Conservation (phyloP, 23 red algal genomes). For the Gracilaria domingensis region DNA sequence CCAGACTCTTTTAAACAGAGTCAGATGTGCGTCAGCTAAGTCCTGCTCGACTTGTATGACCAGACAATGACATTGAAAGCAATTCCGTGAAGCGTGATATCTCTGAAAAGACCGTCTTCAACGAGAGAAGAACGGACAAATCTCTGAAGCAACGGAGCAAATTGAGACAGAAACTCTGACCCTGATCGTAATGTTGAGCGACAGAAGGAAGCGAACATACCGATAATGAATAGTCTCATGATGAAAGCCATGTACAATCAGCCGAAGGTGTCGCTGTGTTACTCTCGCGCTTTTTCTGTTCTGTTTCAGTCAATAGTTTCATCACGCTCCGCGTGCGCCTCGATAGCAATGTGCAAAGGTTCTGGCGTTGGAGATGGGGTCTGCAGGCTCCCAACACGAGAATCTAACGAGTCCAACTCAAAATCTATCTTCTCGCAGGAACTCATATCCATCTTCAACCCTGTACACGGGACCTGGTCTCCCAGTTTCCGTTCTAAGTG, state of each 20-base stretch:
- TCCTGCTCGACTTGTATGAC: background rate
- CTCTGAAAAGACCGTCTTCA: too few relatives aligned
- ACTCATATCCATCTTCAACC: conserved; percentile 55
- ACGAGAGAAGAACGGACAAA: background rate
- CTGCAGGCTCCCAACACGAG: conserved; percentile 53
- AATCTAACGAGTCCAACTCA: conserved; percentile 64
- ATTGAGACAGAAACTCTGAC: background rate
- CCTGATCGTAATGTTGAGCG: background rate
- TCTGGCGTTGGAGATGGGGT: conserved; percentile 28
- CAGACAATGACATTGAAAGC: background rate
- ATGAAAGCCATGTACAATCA: conserved; percentile 46
- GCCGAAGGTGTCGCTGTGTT: conserved; percentile 14
- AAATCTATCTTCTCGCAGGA: conserved; percentile 34
- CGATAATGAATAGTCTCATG: conserved; percentile 42
- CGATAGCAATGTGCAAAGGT: background rate
- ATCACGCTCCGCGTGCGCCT: conserved; percentile 29
- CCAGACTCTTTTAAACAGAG: background rate
- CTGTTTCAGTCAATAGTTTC: conserved; percentile 44
- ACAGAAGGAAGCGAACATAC: background rate
- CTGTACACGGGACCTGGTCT: conserved; percentile 41
- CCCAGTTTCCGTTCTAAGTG: conserved; percentile 65
- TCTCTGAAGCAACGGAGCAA: background rate
- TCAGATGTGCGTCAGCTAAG: background rate
- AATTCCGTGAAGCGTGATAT: background rate
- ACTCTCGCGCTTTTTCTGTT: conserved; percentile 13